Conservation (phyloP, 352 stramenopile species). For the Globisporangium irregulare region DNA sequence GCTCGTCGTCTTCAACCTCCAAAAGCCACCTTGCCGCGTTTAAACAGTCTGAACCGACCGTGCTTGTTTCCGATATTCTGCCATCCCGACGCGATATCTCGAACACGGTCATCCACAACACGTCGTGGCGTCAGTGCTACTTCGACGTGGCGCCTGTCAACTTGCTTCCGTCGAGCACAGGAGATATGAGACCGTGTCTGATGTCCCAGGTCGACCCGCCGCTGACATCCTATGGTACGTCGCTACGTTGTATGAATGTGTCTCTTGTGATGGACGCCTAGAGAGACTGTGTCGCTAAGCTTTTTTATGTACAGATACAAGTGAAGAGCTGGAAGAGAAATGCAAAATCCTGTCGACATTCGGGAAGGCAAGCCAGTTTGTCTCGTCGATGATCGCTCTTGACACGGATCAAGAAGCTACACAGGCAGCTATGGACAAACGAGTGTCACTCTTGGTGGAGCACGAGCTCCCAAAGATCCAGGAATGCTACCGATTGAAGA, state of each 20-base stretch:
- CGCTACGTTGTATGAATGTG: background rate
- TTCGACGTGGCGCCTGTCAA: slow-evolving; percentile 34
- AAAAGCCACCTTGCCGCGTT: slow-evolving; percentile 10
- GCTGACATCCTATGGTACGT: slow-evolving; percentile 39
- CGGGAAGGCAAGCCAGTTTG: slow-evolving; percentile 35
- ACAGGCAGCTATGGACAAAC: slow-evolving; percentile 51
- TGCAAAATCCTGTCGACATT: slow-evolving; percentile 47
- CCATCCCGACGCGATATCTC: slow-evolving; percentile 23
- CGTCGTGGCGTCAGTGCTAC: slow-evolving; percentile 40
- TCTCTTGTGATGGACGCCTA: background rate
- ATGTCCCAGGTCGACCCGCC: slow-evolving; percentile 31
- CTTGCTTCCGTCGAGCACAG: slow-evolving; percentile 26
- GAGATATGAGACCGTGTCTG: slow-evolving; percentile 15
- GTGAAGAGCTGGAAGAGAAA: slow-evolving; percentile 39
- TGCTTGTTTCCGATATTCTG: slow-evolving; percentile 32
- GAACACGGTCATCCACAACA: slow-evolving; percentile 47
- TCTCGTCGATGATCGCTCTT: slow-evolving; percentile 18
- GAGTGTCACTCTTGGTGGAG: slow-evolving; percentile 39
- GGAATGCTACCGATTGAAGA: slow-evolving; percentile 52
- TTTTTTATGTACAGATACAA: slow-evolving; percentile 31
- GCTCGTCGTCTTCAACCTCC: slow-evolving; percentile 5
- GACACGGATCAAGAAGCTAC: slow-evolving; percentile 13
- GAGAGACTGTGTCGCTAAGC: background rate
- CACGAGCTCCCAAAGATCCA: slow-evolving; percentile 43
- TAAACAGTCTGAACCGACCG: slow-evolving; percentile 17